phyloP scores from a whole-genome alignment of 768 basidiomycete species.

The Leccinum incarnatum region DNA sequence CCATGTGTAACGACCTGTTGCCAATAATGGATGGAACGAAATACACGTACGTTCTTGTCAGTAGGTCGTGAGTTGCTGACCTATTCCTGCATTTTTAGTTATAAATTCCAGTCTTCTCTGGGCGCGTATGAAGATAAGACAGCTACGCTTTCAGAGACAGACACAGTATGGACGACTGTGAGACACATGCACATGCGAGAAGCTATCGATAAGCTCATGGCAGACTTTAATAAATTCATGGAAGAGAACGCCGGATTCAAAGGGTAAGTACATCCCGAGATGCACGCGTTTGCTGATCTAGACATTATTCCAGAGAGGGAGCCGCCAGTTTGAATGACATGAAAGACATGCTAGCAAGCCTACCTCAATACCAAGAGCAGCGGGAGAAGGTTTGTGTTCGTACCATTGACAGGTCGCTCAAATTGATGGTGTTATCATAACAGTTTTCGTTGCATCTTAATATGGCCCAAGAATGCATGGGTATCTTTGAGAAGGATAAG shows the following conservation, averaged over 20 bases:
- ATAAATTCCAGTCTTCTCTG: conserved; percentile 87
- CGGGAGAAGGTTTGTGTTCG: conserved; percentile 72
- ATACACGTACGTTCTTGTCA: conserved; percentile 68
- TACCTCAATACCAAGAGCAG: conserved; percentile 94
- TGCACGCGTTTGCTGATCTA: conserved; percentile 1
- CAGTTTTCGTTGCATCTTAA: conserved; percentile 96
- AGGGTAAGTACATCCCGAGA: conserved; percentile 51
- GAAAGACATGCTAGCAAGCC: conserved; percentile 96
- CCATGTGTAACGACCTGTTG: conserved; percentile 95
- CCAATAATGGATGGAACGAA: conserved; percentile 82
- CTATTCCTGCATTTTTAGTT: conserved; percentile 44
- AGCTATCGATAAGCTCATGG: conserved; percentile 95
- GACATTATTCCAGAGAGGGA: conserved; percentile 50
- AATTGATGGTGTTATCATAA: not conserved
- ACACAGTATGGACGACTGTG: conserved; percentile 88
- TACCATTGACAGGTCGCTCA: not conserved
- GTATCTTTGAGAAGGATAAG: conserved; percentile 84
- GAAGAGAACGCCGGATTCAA: conserved; percentile 94
- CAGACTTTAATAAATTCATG: conserved; percentile 92
- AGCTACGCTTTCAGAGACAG: conserved; percentile 80
- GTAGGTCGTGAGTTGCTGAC: conserved; percentile 5
- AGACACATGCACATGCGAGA: conserved; percentile 99
- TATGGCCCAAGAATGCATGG: conserved; percentile 99
- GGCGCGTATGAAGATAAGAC: conserved; percentile 88
- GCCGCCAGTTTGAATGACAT: conserved; percentile 93